These are phyloP conservation scores for Xylaria sp. DNA, from an alignment of 2,329 filamentous ascomycete genomes.

Conservation along the genomic window DNA sequence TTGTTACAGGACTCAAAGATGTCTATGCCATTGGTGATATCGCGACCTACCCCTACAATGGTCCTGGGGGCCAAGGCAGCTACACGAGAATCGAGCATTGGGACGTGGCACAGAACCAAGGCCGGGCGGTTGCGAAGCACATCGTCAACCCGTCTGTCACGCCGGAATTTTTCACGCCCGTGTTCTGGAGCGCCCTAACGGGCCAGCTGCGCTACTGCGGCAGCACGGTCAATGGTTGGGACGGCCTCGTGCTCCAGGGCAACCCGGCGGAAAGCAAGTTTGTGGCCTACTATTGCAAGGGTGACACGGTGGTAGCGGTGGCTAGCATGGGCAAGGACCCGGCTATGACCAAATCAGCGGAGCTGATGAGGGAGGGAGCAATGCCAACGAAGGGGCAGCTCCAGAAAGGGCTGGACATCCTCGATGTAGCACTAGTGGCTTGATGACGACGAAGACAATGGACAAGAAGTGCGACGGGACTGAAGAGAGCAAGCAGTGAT, in stretches of 20 bases:
- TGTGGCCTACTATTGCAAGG: slow-evolving; percentile 87
- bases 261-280: slow-evolving; percentile 83
- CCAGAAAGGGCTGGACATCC: slow-evolving; percentile 67
- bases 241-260: slow-evolving; percentile 85
- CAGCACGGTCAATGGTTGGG: slow-evolving; percentile 83
- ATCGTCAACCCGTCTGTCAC: slow-evolving; percentile 74
- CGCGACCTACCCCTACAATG: slow-evolving; percentile 92
- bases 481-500: not conserved
- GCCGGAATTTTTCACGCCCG: slow-evolving; percentile 82
- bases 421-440: slow-evolving; percentile 48
- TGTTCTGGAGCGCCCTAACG: slow-evolving; percentile 97
- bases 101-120: slow-evolving; percentile 96
- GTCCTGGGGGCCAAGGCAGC: slow-evolving; percentile 81
- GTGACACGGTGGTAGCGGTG: slow-evolving; percentile 87
- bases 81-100: slow-evolving; percentile 93
- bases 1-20: slow-evolving; percentile 78
- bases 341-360: slow-evolving; percentile 81
- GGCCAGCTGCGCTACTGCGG: slow-evolving; percentile 93
- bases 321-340: slow-evolving; percentile 93
- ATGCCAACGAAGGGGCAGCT: slow-evolving; percentile 88
- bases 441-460: slow-evolving; percentile 28
- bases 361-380: slow-evolving; percentile 83
- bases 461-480: not conserved
- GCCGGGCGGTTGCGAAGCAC: slow-evolving; percentile 79
- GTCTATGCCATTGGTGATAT: slow-evolving; percentile 97